Base-by-base conservation (phyloP, 2,329 filamentous ascomycete species). In the Aspergillus hiratsukae region DNA sequence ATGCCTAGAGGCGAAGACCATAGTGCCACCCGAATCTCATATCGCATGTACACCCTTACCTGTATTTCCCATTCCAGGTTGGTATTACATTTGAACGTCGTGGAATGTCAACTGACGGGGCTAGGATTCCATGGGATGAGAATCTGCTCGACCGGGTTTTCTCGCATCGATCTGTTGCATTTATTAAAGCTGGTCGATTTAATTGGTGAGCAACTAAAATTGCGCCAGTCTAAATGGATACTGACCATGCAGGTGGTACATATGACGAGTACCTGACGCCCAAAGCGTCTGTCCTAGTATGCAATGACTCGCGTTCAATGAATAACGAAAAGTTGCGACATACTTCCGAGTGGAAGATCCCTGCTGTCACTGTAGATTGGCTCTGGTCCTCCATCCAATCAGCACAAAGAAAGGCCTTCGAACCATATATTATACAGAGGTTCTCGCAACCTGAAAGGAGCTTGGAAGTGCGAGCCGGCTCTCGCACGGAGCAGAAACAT, bases 341-440 rank as follows among this genome's bases (percentile, higher is more conserved):
- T 67, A 91, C 91, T 0, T 71, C 85, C 8, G 81, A 87, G 64
- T 90, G 89, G 80, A 81, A 82, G 4, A 87, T 97, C 10, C 90
- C 91, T 1, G 85, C 93, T n/a, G 89, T 97, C 10, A 83, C 83
- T 7, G 83, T 85, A 19, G 83, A 87, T 23, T 99, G 94, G 94
- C 78, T 99, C 2, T 94, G 89, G 87, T 82, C 87, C 52, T 94
- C 89, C 62, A 85, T 97, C 51, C 78, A 80, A 53, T 71, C 68
- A 48, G 66, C 83, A 29, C 71, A 77, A 53, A 77, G 75, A 64
- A 76, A 81, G 55, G 66, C 79, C 10, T 81, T 80, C 51, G 72
- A 76, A 23, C 70, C 76, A 29, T 83, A 81, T 65, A 61, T 72
- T 21, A 70, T 76, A 51, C 66, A 66, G 29, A 66, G 62, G 54